phyloP scores from a whole-genome alignment of 192 early-diverging fungal genomes.

The Martensiomyces pterosporus region DNA sequence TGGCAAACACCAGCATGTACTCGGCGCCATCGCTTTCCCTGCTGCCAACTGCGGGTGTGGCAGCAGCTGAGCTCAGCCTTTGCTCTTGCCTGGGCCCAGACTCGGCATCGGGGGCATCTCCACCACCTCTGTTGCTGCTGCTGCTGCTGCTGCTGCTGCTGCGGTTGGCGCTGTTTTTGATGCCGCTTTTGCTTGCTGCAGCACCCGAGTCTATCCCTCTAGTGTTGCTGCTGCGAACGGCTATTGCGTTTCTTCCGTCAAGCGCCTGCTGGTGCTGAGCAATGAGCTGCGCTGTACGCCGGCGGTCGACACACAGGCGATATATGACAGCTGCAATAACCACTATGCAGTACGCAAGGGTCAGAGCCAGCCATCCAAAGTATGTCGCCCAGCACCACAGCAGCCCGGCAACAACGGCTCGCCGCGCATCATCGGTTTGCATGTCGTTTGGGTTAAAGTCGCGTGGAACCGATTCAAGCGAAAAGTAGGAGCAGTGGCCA shows the following conservation, averaged over 20 bases:
- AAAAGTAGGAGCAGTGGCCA: conserved; percentile 41
- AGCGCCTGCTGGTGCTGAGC: conserved; percentile 5
- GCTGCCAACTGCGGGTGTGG: too few species aligned
- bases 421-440: conserved; percentile 4
- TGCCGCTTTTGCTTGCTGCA: too few species aligned
- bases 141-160: too few species aligned
- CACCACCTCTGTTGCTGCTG: too few species aligned
- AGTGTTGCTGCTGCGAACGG: neutral
- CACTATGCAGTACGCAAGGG: conserved; percentile 12
- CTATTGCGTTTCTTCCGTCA: neutral
- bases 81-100: too few species aligned
- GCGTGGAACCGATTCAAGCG: conserved; percentile 17
- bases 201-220: too few species aligned
- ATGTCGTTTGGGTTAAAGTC: neutral
- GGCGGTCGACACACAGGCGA: conserved; percentile 11
- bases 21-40: neutral
- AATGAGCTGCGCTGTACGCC: conserved; percentile 6
- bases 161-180: too few species aligned
- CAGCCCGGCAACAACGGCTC: conserved; percentile 18
- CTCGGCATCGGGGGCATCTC: neutral
- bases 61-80: too few species aligned
- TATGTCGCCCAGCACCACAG: conserved; percentile 35
- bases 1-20: conserved; percentile 14
- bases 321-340: conserved; percentile 18
- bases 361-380: conserved; percentile 33